Conservation (phyloP, 352 stramenopile genomes). For the Pythium rhizo-oryzae region DNA sequence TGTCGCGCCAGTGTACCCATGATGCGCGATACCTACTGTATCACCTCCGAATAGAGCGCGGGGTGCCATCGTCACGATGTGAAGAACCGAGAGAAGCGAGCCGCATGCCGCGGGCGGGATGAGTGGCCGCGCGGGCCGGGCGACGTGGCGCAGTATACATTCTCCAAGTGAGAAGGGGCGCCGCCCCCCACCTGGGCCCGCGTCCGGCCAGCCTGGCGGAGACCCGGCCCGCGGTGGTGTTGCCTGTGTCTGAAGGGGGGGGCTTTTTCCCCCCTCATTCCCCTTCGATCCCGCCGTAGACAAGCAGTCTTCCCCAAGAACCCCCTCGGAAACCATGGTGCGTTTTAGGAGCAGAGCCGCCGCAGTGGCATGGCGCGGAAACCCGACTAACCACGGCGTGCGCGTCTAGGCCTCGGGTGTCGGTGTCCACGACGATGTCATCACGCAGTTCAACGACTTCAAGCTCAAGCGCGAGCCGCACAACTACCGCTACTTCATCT, state of each 20-base stretch:
- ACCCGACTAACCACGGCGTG: background rate
- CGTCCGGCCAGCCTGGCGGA: background rate
- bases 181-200: too few relatives aligned
- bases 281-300: conserved; percentile 24
- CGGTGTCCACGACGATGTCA: conserved; percentile 91
- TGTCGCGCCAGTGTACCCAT: conserved; percentile 9
- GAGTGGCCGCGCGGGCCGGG: background rate
- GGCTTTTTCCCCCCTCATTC: conserved; percentile 16
- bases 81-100: conserved; percentile 13
- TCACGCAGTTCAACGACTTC: conserved; percentile 95
- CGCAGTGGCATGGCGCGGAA: too few relatives aligned
- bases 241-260: background rate
- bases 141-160: conserved; percentile 16
- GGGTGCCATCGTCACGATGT: conserved; percentile 21
- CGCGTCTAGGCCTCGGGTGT: conserved; percentile 91
- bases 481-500: conserved; percentile 96
- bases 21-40: conserved; percentile 11
- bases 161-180: conserved; percentile 7
- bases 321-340: conserved; percentile 25
- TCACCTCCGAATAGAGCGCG: conserved; percentile 13
- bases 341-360: too few relatives aligned
- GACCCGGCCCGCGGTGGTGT: background rate
- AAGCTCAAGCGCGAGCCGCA: conserved; percentile 93
- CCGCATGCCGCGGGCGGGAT: conserved; percentile 6
- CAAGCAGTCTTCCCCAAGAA: conserved; percentile 9